Evolutionary conservation across 768 basidiomycete genomes (phyloP), one percentile per base, ranked within the genome.

Genomic region (Gymnopilus dilepis): DNA sequence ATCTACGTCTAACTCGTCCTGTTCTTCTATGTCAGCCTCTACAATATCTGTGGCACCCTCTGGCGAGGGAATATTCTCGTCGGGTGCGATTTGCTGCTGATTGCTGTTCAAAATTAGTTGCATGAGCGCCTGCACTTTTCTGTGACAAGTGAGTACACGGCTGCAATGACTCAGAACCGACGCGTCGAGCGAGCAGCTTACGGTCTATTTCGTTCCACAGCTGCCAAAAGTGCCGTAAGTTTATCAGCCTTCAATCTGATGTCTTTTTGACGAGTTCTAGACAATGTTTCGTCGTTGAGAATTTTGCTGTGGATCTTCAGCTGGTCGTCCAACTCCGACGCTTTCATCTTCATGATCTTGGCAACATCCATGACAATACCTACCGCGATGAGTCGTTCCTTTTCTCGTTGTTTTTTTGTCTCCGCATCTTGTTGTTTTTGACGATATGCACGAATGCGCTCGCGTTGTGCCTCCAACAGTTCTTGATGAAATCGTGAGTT

Each of bases 271-370:
- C n/a, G 9, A n/a, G n/a, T 41, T 15, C n/a, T 41, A 6, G 6
- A 33, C 8, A 54, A 33, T 17, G 37, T 19, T 30, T 54, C 21
- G n/a, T 54, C 34, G 22, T 55, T 55, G 4, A 55, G 34, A 22
- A 55, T 34, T 22, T 55, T 55, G 30, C 53, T 55, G 53, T 55
- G 53, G 37, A 55, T 55, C 30, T 34, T 55, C 34, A 55, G 15
- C 53, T 55, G 34, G 34, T 55, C 53, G 21, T 55, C 21, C 30
- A 55, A 31, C 8, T 55, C 13, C n/a, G 33, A 4, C n/a, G 34
- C 5, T 40, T 28, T 38, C 34, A 55, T 55, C 33, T 19, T 17
- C 11, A n/a, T 38, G 24, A 55, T 55, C 34, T 55, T 11, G 11
- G 9, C 34, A 22, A 22, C 19, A 21, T 47, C 45, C 45, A 47